Base-by-base conservation (phyloP, 2,329 filamentous ascomycete genomes). In the Tolypocladium paradoxum region DNA sequence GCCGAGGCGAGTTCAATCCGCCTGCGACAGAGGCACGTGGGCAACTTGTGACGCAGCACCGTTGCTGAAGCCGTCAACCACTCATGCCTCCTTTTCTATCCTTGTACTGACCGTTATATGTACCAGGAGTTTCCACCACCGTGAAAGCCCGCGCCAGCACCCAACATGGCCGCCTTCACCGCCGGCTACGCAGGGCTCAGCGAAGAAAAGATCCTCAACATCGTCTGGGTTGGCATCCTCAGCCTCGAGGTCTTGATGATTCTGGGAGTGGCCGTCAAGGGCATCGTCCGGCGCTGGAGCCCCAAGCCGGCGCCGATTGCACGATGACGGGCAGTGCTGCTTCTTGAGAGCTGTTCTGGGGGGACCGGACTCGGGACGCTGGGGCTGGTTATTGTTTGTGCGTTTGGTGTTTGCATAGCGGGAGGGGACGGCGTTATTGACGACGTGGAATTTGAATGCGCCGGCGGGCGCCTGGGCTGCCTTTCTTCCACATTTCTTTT, bases 191-290 rank as follows among this genome's bases (percentile, higher is more conserved):
- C 49, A 57, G 62, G 61, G 43, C 65, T 64, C 51, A 60, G 68
- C 55, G 66, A 73, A 54, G 66, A 69, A 53, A 61, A 64, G 50
- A 65, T 76, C 35, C 64, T 76, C 48, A 76, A 77, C 65, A 65
- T 67, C 35, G 60, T 77, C 48, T 77, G 75, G 72, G 67, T 77
- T 48, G 69, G 71, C 40, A 68, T 77, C n/a, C 61, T 77, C 40
- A 68, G 68, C 20, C 58, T 77, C 36, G 73, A 77, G 57, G 68
- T 72, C 20, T 54, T 73, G 45, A 70, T 77, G 66, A 70, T 77
- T 4, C 54, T 73, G 33, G 66, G 68, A 11, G 70, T 75, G 14
- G 66, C 64, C 27, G 57, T 66, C 8, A 63, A 64, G 52, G 62
- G 62, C 51, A 16, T 49, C 11, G 9, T 37, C 29, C 49, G 45